These are phyloP conservation scores for Mucor circinelloides DNA, from an alignment of 371 early-diverging fungal species.

Conservation along the genomic window DNA sequence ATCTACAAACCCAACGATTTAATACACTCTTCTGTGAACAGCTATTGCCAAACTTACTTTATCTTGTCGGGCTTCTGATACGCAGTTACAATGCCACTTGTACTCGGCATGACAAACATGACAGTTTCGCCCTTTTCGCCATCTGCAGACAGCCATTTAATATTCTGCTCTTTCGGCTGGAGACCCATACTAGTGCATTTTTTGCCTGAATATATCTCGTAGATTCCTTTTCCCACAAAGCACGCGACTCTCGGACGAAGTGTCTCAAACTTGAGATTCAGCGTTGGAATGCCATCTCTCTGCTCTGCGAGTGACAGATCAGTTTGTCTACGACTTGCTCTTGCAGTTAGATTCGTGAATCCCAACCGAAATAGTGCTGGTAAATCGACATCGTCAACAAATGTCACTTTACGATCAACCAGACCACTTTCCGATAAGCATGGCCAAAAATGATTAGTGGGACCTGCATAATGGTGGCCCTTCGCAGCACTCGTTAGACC, in stretches of 20 bases:
- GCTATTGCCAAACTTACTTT: constrained; percentile 22
- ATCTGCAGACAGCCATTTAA: constrained; percentile 30
- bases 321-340: constrained; percentile 37
- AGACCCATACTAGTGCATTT: constrained; percentile 44
- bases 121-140: constrained; percentile 47
- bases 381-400: constrained; percentile 56
- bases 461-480: constrained; percentile 75
- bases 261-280: constrained; percentile 61
- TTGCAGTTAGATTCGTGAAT: constrained; percentile 68
- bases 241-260: constrained; percentile 68
- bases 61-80: constrained; percentile 64
- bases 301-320: constrained; percentile 65
- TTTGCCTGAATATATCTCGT: constrained; percentile 58
- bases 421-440: constrained; percentile 66
- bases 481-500: constrained; percentile 62
- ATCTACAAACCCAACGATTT: neutral
- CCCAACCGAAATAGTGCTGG: constrained; percentile 58
- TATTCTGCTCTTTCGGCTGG: constrained; percentile 14
- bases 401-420: constrained; percentile 38
- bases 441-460: constrained; percentile 80
- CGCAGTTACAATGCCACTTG: constrained; percentile 69
- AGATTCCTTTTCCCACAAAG: constrained; percentile 77
- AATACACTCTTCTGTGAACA: neutral
- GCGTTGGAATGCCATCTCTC: constrained; percentile 59
- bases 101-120: constrained; percentile 76